Evolutionary conservation across 208 protist genomes (phyloP).

Genomic region (Herpetomonas samuelpessoai): DNA sequence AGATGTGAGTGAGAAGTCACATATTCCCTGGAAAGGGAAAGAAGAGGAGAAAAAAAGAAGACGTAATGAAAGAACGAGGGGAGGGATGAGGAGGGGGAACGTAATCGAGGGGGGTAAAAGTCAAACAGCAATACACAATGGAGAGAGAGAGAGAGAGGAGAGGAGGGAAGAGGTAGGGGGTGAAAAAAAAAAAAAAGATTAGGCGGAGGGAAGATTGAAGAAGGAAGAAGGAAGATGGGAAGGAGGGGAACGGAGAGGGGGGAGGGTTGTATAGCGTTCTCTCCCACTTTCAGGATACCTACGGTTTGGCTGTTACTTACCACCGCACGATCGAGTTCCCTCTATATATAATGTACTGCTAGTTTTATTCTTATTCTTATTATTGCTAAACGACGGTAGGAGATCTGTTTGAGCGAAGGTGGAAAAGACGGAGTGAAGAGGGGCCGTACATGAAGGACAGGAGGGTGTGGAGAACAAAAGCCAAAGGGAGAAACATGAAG

Average conservation of each 20-base stretch:
- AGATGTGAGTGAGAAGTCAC: neutral
- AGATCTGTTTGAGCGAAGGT: too few relatives aligned
- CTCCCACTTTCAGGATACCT: too few relatives aligned
- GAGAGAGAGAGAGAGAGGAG: neutral
- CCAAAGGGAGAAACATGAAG: conserved; percentile 7
- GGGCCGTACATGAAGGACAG: neutral
- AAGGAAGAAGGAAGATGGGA: neutral
- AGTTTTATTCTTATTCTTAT: too few relatives aligned
- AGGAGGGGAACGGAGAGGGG: neutral
- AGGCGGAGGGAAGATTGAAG: neutral
- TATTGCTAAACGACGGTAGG: too few relatives aligned
- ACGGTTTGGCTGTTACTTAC: too few relatives aligned
- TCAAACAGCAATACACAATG: too few relatives aligned
- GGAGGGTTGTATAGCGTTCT: too few relatives aligned
- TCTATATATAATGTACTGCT: too few relatives aligned
- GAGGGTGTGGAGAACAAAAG: neutral
- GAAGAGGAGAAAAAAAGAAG: neutral
- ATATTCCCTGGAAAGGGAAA: conserved; percentile 2
- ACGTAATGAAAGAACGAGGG: neutral
- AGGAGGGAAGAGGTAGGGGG: neutral
- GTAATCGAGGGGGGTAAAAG: too few relatives aligned
- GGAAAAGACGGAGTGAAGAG: neutral
- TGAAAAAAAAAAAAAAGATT: neutral
- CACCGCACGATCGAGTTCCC: too few relatives aligned
- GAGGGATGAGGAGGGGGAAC: neutral